Evolutionary conservation across 768 basidiomycete species (phyloP), one percentile per base, ranked within the genome.

Genomic region (Leccinellum luteum): DNA sequence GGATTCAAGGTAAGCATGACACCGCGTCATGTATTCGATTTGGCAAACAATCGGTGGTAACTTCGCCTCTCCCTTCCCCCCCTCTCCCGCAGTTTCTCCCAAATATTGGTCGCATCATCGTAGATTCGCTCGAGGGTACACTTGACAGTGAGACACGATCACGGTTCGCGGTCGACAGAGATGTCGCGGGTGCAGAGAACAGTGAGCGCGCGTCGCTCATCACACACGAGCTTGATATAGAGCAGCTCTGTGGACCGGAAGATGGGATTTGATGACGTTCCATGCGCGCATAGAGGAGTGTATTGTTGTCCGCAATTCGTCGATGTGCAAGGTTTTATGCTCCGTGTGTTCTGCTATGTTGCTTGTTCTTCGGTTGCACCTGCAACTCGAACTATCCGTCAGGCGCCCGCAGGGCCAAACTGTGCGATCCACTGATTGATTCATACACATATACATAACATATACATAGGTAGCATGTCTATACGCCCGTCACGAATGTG

Each of bases 51-150:
- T 44, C 21, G 3, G 23, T 25, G 10, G 17, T 30, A 5, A 27
- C 21, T 3, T 6, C 51, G 51, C 19, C 7, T 27, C n/a, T 15
- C 7, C 6, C 15, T n/a, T 23, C 2, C 25, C 15, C 25, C 15
- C 23, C 25, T 53, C 32, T 8, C 38, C 23, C 35, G 27, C 55
- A 98, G 89, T 97, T 97, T 76, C 78, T 96, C 12, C 95, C 95
- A 4, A 83, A 86, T 15, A 80, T 97, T 52, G 94, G 95, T 4
- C 69, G 81, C 9, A 77, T 96, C 41, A 86, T 95, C 28, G 85
- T 83, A 6, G 86, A 89, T 60, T 78, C 85, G 1, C 78, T 96
- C 28, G 79, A 92, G 68, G 81, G 82, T 1, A 85, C 75, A 31
- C 75, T 94, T 4, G 77, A 83, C 1, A 68, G 80, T 2, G 72